These are phyloP conservation scores for Solanum megistacrolobum DNA, from an alignment of 257 asterid species.

Conservation along the genomic window DNA sequence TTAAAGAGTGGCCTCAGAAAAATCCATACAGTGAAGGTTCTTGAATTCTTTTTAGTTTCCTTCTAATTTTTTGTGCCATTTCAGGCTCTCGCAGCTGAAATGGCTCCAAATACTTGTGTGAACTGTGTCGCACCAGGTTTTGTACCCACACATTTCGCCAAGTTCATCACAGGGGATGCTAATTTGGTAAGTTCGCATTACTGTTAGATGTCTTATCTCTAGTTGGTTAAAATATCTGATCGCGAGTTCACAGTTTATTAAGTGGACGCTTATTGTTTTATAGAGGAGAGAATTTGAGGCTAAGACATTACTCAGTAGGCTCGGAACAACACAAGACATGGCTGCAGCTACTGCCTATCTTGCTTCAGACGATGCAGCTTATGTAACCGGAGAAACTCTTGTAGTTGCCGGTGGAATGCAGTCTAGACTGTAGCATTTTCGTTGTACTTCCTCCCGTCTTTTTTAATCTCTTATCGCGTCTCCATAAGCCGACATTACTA, in stretches of 20 bases:
- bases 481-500: neutral
- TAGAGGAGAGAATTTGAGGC: slow-evolving; percentile 57
- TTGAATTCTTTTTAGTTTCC: neutral
- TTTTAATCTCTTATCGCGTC: neutral
- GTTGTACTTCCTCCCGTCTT: neutral
- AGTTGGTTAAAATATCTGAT: neutral
- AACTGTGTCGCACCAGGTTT: slow-evolving; percentile 94
- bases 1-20: neutral
- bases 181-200: slow-evolving; percentile 28
- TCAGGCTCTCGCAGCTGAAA: slow-evolving; percentile 83
- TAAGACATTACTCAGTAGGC: slow-evolving; percentile 56
- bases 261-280: neutral
- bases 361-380: slow-evolving; percentile 87
- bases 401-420: slow-evolving; percentile 79
- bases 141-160: slow-evolving; percentile 80
- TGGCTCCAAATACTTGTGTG: slow-evolving; percentile 89
- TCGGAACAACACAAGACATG: slow-evolving; percentile 78
- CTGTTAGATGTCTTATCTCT: neutral
- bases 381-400: slow-evolving; percentile 72
- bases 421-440: slow-evolving; percentile 49
- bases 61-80: neutral
- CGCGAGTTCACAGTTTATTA: neutral
- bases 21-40: neutral
- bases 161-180: slow-evolving; percentile 32
- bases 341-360: slow-evolving; percentile 81